Evolutionary conservation across 176 grass and related monocot genomes (phyloP), one percentile per base, ranked within the genome.

Genomic region (Lolium perenne): DNA sequence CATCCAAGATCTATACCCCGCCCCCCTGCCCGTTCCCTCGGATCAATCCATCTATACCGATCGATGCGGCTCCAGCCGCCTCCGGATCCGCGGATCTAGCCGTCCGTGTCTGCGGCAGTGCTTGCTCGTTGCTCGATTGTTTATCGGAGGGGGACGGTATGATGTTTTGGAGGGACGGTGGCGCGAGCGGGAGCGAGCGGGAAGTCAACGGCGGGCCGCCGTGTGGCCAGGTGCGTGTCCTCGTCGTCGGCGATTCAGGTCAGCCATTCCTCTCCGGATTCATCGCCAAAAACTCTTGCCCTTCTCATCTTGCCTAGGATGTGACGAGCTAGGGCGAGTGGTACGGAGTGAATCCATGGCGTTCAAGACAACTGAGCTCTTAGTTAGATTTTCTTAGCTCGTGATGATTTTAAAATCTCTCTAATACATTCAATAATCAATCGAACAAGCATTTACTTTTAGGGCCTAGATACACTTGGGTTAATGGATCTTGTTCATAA

Each of bases 241-340:
- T 93, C 91, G 73, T 95, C 45, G 93, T 93, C 59, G 93, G 93
- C 59, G 93, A 95, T 80, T 90, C 93, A 87, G 93, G 93, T 95
- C 65, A 83, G 89, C 58, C 47, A 12, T 1, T 29, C 60, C 50
- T 55, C 41, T 13, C 63, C 59, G 5, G 56, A 74, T 51, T 77
- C 12, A 20, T 18, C 20, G 47, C 67, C 49, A 76, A 15, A 45
- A 20, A 49, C 18, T 72, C n/a, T 17, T 8, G 5, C 8, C 20
- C 45, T 51, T 75, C 13, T 53, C 47, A 14, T 79, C n/a, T 71
- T 68, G 40, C 46, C 20, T 53, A 22, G 18, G 40, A 20, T 58
- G 16, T 20, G 21, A 74, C 70, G 43, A 46, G 11, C 70, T 73
- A 73, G 43, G 70, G 23, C 21, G n/a, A 48, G 45, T 11, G 21